Conservation (phyloP, 2,329 filamentous ascomycete species). For the Colletotrichum eremochloae region DNA sequence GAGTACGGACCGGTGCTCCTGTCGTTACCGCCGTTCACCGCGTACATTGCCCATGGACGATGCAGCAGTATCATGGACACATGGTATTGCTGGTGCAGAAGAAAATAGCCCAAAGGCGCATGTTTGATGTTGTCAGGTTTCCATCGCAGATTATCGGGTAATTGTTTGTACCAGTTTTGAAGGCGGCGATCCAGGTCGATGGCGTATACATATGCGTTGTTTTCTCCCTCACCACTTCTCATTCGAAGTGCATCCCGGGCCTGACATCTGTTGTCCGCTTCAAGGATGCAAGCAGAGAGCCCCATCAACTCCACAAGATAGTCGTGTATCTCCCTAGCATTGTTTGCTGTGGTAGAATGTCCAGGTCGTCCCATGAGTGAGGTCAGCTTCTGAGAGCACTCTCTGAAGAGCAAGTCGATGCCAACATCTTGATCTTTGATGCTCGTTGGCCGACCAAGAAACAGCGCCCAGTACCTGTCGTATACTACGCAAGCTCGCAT, state of each 20-base stretch:
- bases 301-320: conserved; percentile 69
- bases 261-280: conserved; percentile 55
- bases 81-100: conserved; percentile 69
- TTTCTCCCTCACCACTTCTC: conserved; percentile 51
- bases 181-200: conserved; percentile 66
- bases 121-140: conserved; percentile 64
- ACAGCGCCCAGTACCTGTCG: conserved; percentile 69
- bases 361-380: conserved; percentile 51
- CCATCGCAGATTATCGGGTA: conserved; percentile 64
- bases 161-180: conserved; percentile 65
- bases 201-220: conserved; percentile 63
- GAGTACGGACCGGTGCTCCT: conserved; percentile 50
- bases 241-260: conserved; percentile 50
- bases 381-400: conserved; percentile 57
- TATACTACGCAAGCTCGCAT: conserved; percentile 66
- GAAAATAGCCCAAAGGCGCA: conserved; percentile 65
- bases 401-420: conserved; percentile 60
- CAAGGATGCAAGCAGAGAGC: conserved; percentile 65
- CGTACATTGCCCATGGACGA: conserved; percentile 66
- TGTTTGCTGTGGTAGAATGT: conserved; percentile 46
- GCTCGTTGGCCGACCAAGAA: conserved; percentile 65
- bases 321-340: conserved; percentile 59
- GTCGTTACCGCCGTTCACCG: conserved; percentile 53
- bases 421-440: conserved; percentile 67
- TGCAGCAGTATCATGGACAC: conserved; percentile 66